Percentiles rank a stretch among this genome's conserved stretches.
phyloP scores from a whole-genome alignment of 148 eudicot species.

The Beta vulgaris region DNA sequence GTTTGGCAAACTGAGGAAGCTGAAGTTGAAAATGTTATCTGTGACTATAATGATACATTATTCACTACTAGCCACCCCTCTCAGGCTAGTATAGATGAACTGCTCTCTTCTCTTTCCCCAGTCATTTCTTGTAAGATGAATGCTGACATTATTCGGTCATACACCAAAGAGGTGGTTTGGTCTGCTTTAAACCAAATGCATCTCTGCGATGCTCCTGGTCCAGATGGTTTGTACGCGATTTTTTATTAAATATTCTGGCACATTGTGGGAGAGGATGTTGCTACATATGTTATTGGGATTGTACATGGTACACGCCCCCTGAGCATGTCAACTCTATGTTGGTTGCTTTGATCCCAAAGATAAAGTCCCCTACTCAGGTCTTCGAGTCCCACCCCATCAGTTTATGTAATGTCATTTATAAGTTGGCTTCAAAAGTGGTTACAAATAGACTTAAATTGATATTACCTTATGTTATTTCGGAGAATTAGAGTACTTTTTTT shows the following conservation, averaged over 20 bases:
- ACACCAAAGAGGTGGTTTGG: not conserved
- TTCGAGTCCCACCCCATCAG: not conserved
- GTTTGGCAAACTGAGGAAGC: too few relatives aligned
- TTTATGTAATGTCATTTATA: not conserved
- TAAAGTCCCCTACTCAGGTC: not conserved
- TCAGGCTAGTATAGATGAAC: too few relatives aligned
- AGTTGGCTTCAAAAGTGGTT: not conserved
- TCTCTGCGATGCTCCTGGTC: not conserved
- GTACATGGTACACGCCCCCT: not conserved
- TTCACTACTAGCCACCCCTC: too few relatives aligned
- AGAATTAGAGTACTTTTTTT: not conserved
- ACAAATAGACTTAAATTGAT: not conserved
- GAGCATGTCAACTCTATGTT: not conserved
- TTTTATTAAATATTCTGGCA: not conserved
- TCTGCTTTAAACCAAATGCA: not conserved
- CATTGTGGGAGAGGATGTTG: not conserved
- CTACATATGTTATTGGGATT: not conserved
- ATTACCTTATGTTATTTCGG: not conserved
- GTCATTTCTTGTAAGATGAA: too few relatives aligned
- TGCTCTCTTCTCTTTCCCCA: too few relatives aligned
- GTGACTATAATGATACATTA: too few relatives aligned
- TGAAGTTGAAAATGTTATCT: too few relatives aligned
- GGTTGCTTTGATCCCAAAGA: not conserved
- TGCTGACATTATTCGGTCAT: too few relatives aligned
- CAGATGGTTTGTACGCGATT: not conserved